Conservation (phyloP, 768 basidiomycete species). For the Boletellus ananas region DNA sequence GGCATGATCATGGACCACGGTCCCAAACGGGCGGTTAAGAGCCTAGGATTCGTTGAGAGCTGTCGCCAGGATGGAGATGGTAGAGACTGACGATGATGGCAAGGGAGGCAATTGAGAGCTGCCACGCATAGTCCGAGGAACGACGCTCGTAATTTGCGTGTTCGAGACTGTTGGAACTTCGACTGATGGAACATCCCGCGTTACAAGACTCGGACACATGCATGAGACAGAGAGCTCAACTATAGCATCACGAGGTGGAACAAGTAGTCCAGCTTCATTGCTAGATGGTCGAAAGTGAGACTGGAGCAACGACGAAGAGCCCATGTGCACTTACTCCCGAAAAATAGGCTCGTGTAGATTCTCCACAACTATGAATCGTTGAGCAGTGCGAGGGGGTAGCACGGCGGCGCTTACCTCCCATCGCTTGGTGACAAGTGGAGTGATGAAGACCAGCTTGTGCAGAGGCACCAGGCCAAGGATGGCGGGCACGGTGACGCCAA, state of each 20-base stretch:
- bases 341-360: constrained; percentile 67
- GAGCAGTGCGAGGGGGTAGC: not conserved
- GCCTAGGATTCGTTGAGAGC: constrained; percentile 25
- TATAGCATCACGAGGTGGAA: constrained; percentile 45
- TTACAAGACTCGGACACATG: not conserved
- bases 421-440: constrained; percentile 38
- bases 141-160: constrained; percentile 49
- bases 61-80: not conserved
- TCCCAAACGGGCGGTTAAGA: constrained; percentile 58
- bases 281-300: constrained; percentile 14
- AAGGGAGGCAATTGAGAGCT: constrained; percentile 51
- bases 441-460: constrained; percentile 55
- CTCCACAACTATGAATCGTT: constrained; percentile 60
- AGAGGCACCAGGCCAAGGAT: constrained; percentile 50
- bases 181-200: constrained; percentile 40
- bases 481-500: constrained; percentile 57
- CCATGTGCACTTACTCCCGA: constrained; percentile 47
- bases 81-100: constrained; percentile 55
- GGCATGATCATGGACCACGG: constrained; percentile 57
- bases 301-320: not conserved
- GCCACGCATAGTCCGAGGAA: constrained; percentile 78
- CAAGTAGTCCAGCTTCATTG: constrained; percentile 31
- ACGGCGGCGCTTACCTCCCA: constrained; percentile 47
- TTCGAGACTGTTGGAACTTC: constrained; percentile 64
- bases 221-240: constrained; percentile 22